A percentile compares a stretch with the other conserved stretches of the same genome.
Evolutionary conservation across 257 asterid species (phyloP).

Genomic region (Ilex asprella): DNA sequence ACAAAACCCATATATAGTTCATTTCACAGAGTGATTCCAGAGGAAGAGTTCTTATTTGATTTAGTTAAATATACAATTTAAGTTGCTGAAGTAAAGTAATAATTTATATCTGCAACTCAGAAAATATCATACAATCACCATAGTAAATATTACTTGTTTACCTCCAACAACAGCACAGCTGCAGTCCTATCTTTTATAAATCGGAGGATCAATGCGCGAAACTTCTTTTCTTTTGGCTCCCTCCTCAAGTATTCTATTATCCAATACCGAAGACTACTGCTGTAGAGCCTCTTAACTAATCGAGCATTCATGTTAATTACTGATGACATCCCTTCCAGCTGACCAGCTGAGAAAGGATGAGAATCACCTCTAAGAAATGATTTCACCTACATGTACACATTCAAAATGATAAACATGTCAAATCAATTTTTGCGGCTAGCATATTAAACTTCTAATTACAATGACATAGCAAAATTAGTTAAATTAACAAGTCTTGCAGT

Average conservation of each 20-base stretch:
- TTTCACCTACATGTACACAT: constrained; percentile 53
- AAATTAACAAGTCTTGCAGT: too few species aligned
- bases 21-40: not conserved
- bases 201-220: constrained; percentile 76
- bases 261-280: constrained; percentile 84
- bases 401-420: constrained; percentile 10
- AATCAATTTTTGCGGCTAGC: not conserved
- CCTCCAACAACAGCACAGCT: constrained; percentile 81
- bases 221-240: constrained; percentile 56
- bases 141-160: constrained; percentile 17
- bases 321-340: constrained; percentile 83
- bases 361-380: constrained; percentile 85
- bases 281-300: constrained; percentile 58
- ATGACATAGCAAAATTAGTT: too few species aligned
- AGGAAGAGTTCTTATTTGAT: too few species aligned
- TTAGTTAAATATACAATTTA: not conserved
- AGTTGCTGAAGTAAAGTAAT: not conserved
- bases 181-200: constrained; percentile 89
- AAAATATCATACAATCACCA: too few species aligned
- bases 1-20: too few species aligned
- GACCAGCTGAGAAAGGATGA: constrained; percentile 82
- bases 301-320: constrained; percentile 59
- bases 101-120: not conserved
- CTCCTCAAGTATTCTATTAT: constrained; percentile 75
- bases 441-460: too few species aligned